Base-by-base conservation (phyloP, 805 yeast genomes). In the Wickerhamiella vanderwaltii region DNA sequence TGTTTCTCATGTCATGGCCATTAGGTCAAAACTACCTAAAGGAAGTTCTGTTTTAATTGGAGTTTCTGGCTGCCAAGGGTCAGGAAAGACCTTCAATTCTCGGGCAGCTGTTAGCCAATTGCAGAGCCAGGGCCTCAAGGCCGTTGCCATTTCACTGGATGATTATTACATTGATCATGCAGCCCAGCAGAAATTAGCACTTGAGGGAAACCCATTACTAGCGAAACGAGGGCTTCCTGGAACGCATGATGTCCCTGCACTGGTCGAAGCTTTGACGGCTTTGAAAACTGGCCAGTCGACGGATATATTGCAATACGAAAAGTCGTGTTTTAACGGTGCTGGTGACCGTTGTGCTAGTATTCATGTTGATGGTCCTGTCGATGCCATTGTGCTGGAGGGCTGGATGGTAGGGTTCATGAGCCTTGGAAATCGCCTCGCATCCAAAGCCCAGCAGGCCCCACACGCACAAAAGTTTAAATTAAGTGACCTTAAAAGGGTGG, bases 151-250 rank as follows among this genome's bases (percentile, higher is more conserved):
- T 35, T 87, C 94, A 44, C 71, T 86, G 51, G 98, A 88, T 61
- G 97, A 91, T 59, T 73, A 84, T 45, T 88, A 88, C 57, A 62
- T 83, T 29, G 74, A 83, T 0, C 76, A 74, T 54, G 59, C 54
- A 6, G 78, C 77, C 15, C 95, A 85, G 54, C 46, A 44, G 19
- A 45, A 46, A 24, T 54, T 86, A 18, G 68, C 71, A 1, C 29
- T 47, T 5, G 41, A 46, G 11, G 67, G 60, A 11, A 82, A 83
- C 54, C 56, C 60, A 26, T 61, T 88, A 35, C 53, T 84, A 13
- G 71, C 67, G 45, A 94, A 94, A 2, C 64, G 97, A 19, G 97
- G 97, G 0, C 66, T 83, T 12, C 97, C 97, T 0, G 96, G 96
- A 0, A 88, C 97, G 0, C 98, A 88, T 57, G 96, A 88, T 54